These are phyloP conservation scores for Fusarium lyarnte DNA, from an alignment of 2,329 filamentous ascomycete species.

Conservation along the genomic window DNA sequence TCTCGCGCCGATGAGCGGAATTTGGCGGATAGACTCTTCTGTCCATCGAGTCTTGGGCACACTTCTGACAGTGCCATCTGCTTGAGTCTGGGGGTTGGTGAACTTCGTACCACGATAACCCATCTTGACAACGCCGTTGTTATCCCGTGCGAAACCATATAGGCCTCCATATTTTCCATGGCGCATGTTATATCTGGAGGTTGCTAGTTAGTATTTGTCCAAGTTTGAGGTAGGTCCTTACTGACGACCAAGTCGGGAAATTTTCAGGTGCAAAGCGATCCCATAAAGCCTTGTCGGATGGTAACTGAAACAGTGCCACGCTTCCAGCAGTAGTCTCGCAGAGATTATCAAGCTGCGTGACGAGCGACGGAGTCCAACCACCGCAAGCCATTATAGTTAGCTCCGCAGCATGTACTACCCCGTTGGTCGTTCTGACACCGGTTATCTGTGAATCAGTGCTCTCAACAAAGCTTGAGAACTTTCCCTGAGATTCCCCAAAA, in stretches of 20 bases:
- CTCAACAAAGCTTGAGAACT: neutral
- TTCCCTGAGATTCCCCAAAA: neutral
- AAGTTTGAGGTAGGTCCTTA: neutral
- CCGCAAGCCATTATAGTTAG: neutral
- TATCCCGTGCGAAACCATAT: conserved; percentile 58
- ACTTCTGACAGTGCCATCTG: conserved; percentile 51
- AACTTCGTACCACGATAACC: conserved; percentile 63
- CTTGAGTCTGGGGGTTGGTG: conserved; percentile 54
- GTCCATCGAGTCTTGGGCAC: conserved; percentile 53
- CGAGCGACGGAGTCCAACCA: neutral
- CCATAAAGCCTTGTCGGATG: neutral
- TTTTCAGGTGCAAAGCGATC: neutral
- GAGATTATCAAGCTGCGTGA: neutral
- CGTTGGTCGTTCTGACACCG: neutral
- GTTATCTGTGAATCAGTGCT: neutral
- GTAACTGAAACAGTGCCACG: neutral
- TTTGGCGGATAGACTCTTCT: conserved; percentile 29
- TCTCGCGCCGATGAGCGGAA: conserved; percentile 42
- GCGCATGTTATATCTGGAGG: neutral
- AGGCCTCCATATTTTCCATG: conserved; percentile 48
- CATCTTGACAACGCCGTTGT: conserved; percentile 57
- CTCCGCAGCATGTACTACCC: neutral
- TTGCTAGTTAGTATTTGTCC: neutral
- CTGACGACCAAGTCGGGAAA: neutral
- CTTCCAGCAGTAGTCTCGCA: neutral